Evolutionary conservation across 192 early-diverging fungal genomes (phyloP).

Genomic region (Piromyces finnis): DNA sequence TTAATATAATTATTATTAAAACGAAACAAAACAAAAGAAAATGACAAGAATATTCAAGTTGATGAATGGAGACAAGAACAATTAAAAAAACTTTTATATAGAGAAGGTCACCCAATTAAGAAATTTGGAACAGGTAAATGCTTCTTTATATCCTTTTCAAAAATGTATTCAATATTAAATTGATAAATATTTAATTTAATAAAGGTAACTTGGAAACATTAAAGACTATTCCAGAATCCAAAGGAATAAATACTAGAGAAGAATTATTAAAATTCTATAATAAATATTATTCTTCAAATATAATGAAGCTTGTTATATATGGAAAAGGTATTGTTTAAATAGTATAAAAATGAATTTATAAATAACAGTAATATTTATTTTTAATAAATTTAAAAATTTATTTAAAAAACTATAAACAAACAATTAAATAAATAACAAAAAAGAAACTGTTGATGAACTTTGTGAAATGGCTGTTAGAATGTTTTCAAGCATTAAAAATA

Average conservation of each 20-base stretch:
- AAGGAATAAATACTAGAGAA: conserved; percentile 65
- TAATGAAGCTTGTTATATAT: conserved; percentile 81
- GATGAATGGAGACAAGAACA: conserved; percentile 83
- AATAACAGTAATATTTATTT: no score
- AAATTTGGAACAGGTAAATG: conserved; percentile 62
- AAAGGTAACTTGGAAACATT: conserved; percentile 72
- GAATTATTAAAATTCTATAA: conserved; percentile 74
- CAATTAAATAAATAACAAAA: not conserved
- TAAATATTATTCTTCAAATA: conserved; percentile 82
- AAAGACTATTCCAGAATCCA: conserved; percentile 30
- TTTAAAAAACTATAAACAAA: no score
- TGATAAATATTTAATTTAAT: no score
- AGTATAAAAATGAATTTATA: not conserved
- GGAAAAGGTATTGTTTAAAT: conserved; percentile 35
- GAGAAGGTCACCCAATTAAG: conserved; percentile 59
- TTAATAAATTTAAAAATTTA: no score
- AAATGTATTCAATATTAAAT: no score
- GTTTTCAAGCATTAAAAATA: conserved; percentile 65
- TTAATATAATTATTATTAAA: no score
- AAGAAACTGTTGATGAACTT: conserved; percentile 72
- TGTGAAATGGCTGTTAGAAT: conserved; percentile 62
- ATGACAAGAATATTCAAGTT: conserved; percentile 84
- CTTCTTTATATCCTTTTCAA: not conserved
- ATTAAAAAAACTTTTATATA: conserved; percentile 61
- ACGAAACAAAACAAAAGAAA: conserved; percentile 46